phyloP scores from a whole-genome alignment of 2,329 filamentous ascomycete species.

The Nannizzia gypsea region DNA sequence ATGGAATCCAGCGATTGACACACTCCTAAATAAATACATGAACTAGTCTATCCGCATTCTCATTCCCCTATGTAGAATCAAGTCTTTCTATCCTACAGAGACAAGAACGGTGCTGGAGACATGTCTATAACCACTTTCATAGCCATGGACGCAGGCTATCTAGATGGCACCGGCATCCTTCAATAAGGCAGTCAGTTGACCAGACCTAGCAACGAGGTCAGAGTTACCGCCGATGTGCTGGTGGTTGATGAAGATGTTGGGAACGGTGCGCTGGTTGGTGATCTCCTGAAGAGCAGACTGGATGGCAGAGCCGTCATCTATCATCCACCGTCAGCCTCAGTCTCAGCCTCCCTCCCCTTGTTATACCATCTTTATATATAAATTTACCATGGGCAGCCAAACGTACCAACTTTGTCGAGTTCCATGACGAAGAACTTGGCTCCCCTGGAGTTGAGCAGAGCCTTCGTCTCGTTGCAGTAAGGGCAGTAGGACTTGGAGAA shows the following conservation, averaged over 20 bases:
- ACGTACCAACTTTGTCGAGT: slow-evolving; percentile 72
- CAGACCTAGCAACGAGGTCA: slow-evolving; percentile 58
- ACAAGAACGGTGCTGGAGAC: not conserved
- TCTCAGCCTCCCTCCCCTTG: not conserved
- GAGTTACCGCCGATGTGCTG: slow-evolving; percentile 96
- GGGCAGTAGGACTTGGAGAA: slow-evolving; percentile 98
- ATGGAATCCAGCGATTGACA: not conserved
- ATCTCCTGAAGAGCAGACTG: slow-evolving; percentile 74
- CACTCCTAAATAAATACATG: slow-evolving; percentile 3
- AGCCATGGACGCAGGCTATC: slow-evolving; percentile 22
- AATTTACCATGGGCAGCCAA: not conserved
- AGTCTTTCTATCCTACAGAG: not conserved
- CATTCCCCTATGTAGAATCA: not conserved
- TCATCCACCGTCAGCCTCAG: not conserved
- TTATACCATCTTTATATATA: not conserved
- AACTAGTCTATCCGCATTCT: not conserved
- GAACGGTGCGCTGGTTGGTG: slow-evolving; percentile 75
- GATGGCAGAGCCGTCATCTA: slow-evolving; percentile 71
- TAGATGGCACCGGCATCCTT: slow-evolving; percentile 50
- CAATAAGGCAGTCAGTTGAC: slow-evolving; percentile 53
- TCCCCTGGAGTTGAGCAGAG: slow-evolving; percentile 54
- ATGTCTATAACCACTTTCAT: not conserved
- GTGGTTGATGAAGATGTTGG: slow-evolving; percentile 86
- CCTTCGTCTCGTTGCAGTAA: slow-evolving; percentile 74
- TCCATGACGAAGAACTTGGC: slow-evolving; percentile 68